Percentiles rank a stretch among this genome's conserved stretches.
These are phyloP conservation scores for Lizonia empirigonia DNA, from an alignment of 2,329 filamentous ascomycete species.

Conservation along the genomic window DNA sequence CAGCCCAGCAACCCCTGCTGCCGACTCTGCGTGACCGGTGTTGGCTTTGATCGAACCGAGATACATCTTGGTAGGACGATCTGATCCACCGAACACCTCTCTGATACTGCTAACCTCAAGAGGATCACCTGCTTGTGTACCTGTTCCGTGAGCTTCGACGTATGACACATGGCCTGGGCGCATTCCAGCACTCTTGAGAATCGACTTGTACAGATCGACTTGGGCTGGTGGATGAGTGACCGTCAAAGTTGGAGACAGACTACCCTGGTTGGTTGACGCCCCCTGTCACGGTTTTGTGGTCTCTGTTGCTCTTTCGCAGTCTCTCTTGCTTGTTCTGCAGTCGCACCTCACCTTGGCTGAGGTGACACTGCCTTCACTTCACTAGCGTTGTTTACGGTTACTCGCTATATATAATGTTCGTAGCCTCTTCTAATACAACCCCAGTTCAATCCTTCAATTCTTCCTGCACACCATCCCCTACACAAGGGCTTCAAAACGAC, in stretches of 20 bases:
- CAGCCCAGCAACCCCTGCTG: constrained; percentile 26
- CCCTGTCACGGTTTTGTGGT: too few species aligned
- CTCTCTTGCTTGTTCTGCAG: too few species aligned
- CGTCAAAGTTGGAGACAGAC: constrained; percentile 17
- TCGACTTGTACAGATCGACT: constrained; percentile 8
- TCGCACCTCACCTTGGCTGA: too few species aligned
- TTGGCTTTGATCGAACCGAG: constrained; percentile 39
- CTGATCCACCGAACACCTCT: constrained; percentile 19
- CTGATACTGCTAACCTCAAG: constrained; percentile 24
- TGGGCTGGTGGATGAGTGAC: constrained; percentile 23
- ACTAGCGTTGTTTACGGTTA: too few species aligned
- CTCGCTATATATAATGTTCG: too few species aligned
- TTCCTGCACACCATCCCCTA: too few species aligned
- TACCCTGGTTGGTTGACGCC: constrained; percentile 19
- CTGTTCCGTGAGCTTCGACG: constrained; percentile 24
- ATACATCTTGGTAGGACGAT: constrained; percentile 11
- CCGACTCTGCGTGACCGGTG: constrained; percentile 35
- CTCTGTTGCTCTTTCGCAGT: too few species aligned
- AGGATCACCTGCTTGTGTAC: constrained; percentile 20
- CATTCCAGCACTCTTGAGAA: constrained; percentile 6
- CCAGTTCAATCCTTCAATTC: too few species aligned
- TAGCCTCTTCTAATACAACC: too few species aligned
- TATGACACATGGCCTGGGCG: background rate
- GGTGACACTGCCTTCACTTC: too few species aligned
- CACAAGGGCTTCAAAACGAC: constrained; percentile 58